Evolutionary conservation across 139 green algal genomes (phyloP).

Genomic region (Medakamo hakoo): DNA sequence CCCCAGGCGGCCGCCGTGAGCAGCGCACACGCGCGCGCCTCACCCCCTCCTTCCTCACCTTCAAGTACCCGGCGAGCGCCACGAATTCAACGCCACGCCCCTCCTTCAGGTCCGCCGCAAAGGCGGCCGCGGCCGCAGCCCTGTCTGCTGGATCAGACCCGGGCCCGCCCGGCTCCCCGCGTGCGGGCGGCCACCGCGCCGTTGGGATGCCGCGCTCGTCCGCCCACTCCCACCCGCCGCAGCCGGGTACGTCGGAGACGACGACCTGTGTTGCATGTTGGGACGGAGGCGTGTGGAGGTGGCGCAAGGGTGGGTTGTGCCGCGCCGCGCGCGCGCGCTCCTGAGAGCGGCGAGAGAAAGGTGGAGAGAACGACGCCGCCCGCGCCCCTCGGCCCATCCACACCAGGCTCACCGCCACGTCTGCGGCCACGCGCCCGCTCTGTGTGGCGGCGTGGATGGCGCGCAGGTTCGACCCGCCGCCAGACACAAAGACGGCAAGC

Average conservation of each 20-base stretch:
- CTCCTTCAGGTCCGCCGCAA: conserved; percentile 1
- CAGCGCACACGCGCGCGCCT: background rate
- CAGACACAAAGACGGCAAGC: conserved; percentile 78
- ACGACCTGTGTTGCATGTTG: background rate
- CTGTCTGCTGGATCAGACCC: too few species aligned
- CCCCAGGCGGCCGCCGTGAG: background rate
- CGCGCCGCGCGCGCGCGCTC: too few species aligned
- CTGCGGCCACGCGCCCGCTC: conserved; percentile 44
- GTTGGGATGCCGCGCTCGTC: conserved; percentile 48
- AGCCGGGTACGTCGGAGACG: conserved; percentile 42
- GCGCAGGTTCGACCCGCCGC: conserved; percentile 79
- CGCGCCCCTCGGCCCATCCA: too few species aligned
- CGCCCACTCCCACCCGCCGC: conserved; percentile 63
- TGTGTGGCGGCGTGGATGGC: conserved; percentile 57
- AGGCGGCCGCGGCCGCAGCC: background rate
- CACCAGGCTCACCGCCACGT: conserved; percentile 53
- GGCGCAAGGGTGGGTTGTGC: background rate
- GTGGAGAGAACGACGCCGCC: too few species aligned
- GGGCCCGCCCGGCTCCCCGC: background rate
- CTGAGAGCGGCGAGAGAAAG: too few species aligned
- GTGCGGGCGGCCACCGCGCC: conserved; percentile 5
- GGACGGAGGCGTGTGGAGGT: background rate
- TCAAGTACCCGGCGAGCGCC: conserved; percentile 88
- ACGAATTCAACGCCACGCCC: conserved; percentile 47
- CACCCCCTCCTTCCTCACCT: conserved; percentile 19